These are phyloP conservation scores for Myrmaecium sp. DNA, from an alignment of 2,329 filamentous ascomycete species.

Conservation along the genomic window DNA sequence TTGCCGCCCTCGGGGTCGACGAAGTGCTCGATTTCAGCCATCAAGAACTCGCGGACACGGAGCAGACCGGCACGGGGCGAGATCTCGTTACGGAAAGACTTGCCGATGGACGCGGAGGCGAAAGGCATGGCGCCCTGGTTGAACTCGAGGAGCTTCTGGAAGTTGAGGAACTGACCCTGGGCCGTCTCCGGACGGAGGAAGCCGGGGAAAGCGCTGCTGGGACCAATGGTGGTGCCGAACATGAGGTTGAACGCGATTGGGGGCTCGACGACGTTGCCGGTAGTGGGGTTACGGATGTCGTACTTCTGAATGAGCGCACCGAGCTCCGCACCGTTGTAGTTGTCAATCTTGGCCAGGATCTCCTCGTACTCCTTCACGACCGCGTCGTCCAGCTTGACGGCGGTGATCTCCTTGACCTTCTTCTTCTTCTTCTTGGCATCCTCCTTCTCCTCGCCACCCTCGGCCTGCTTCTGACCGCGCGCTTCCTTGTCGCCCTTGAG, in stretches of 20 bases:
- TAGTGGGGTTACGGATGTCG: constrained; percentile 75
- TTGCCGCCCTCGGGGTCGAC: constrained; percentile 91
- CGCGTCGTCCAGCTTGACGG: constrained; percentile 71
- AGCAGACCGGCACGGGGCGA: constrained; percentile 82
- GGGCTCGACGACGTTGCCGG: constrained; percentile 56
- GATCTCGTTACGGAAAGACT: constrained; percentile 97
- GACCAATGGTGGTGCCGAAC: constrained; percentile 93
- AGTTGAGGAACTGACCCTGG: constrained; percentile 96
- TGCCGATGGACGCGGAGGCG: constrained; percentile 90
- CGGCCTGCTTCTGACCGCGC: constrained; percentile 60
- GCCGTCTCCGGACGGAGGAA: constrained; percentile 90
- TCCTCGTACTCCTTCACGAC: constrained; percentile 83
- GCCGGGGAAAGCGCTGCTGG: constrained; percentile 69
- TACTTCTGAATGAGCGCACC: constrained; percentile 80
- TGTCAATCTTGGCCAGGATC: constrained; percentile 83
- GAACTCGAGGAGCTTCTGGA: constrained; percentile 88
- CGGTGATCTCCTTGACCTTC: constrained; percentile 42
- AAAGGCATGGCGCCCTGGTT: constrained; percentile 94
- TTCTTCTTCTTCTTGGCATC: constrained; percentile 77
- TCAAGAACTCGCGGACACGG: constrained; percentile 89
- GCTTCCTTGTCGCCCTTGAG: constrained; percentile 87
- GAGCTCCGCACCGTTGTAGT: constrained; percentile 76
- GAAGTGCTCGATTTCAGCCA: constrained; percentile 98
- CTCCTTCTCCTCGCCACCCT: constrained; percentile 61
- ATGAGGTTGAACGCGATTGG: constrained; percentile 95